These are phyloP conservation scores for Stephania japonica DNA, from an alignment of 164 flowering plant species.

Conservation along the genomic window DNA sequence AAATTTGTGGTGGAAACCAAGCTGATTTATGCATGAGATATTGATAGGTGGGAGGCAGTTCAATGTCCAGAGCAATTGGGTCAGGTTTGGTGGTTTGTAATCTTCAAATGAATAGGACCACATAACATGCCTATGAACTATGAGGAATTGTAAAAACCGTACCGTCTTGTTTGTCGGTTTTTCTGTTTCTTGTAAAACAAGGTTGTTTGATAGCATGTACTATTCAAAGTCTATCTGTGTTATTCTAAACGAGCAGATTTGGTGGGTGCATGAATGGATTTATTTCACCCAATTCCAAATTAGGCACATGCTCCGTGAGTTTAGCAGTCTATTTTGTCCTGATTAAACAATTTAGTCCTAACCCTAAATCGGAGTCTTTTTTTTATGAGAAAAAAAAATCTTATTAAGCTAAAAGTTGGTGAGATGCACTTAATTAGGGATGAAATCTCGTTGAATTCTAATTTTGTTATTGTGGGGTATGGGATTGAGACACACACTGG, in stretches of 20 bases:
- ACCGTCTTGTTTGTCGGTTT: background rate
- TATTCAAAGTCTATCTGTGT: background rate
- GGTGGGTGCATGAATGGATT: background rate
- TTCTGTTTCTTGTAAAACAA: background rate
- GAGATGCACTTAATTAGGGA: no score
- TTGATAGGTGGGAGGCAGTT: background rate
- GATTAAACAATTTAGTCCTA: background rate
- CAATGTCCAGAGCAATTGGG: background rate
- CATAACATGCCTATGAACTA: background rate
- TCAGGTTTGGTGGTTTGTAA: background rate
- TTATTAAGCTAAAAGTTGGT: no score
- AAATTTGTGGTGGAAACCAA: background rate
- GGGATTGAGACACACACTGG: no score
- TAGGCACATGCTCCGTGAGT: background rate
- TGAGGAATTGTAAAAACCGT: background rate
- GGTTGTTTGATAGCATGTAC: background rate
- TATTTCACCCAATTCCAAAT: background rate
- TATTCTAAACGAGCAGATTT: background rate
- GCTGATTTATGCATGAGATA: background rate
- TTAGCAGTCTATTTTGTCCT: background rate
- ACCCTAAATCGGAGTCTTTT: background rate
- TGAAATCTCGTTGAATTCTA: no score
- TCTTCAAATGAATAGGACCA: background rate
- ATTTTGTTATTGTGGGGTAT: no score
- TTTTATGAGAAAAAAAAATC: no score